Evolutionary conservation across 1,139 yeast species (phyloP).

Genomic region (Suhomyces wounanorum): DNA sequence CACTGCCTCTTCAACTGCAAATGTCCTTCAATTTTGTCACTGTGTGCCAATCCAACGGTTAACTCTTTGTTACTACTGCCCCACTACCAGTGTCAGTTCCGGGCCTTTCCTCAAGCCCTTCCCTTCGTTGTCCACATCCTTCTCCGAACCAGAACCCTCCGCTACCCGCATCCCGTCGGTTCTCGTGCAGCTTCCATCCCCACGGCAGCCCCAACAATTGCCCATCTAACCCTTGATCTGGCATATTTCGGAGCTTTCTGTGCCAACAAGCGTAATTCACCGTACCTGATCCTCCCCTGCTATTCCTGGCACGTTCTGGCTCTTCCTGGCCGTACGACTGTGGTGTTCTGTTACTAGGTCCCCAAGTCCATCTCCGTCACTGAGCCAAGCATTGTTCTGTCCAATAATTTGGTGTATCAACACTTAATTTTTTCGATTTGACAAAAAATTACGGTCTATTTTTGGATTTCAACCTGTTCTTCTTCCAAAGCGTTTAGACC

Average conservation of each 20-base stretch:
- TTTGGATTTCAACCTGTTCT: not conserved
- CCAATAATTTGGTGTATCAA: not conserved
- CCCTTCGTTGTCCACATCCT: not conserved
- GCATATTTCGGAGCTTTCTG: not conserved
- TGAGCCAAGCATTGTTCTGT: not conserved
- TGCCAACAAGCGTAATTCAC: not conserved
- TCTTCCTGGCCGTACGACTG: not conserved
- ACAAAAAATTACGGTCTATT: not conserved
- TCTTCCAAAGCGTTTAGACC: not conserved
- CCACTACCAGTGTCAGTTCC: not conserved
- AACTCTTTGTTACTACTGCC: not conserved
- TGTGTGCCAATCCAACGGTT: not conserved
- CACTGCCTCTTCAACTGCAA: constrained; percentile 3
- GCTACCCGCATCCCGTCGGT: not conserved
- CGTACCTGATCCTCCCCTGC: not conserved
- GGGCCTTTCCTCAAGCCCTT: not conserved
- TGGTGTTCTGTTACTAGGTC: not conserved
- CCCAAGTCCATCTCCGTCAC: not conserved
- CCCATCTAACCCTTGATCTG: not conserved
- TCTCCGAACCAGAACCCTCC: not conserved
- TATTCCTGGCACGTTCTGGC: not conserved
- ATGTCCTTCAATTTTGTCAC: constrained; percentile 1
- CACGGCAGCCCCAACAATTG: not conserved
- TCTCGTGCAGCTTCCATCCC: not conserved
- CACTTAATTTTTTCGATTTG: not conserved